These are phyloP conservation scores for Monosporozyma siamensis DNA, from an alignment of 805 yeast genomes.

Conservation along the genomic window DNA sequence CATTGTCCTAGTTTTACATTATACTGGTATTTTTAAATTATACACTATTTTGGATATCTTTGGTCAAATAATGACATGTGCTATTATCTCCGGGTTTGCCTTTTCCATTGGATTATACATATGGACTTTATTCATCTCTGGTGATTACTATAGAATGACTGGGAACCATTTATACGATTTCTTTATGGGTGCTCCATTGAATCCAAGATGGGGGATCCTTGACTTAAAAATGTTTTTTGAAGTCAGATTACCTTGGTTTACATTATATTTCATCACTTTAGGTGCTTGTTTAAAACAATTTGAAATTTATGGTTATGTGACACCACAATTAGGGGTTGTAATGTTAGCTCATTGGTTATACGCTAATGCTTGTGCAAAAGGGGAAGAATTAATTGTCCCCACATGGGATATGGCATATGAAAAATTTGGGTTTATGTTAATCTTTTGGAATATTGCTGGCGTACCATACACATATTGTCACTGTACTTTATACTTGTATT, in stretches of 20 bases:
- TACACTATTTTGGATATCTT: conserved; percentile 70
- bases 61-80: conserved; percentile 88
- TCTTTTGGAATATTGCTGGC: conserved; percentile 98
- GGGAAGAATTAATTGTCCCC: conserved; percentile 94
- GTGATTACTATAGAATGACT: conserved; percentile 83
- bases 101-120: conserved; percentile 64
- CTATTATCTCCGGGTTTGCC: conserved; percentile 67
- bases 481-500: conserved; percentile 72
- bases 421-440: conserved; percentile 97
- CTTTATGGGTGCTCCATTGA: conserved; percentile 96
- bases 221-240: conserved; percentile 97
- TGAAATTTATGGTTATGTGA: conserved; percentile 69
- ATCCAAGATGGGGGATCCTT: conserved; percentile 87
- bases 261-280: conserved; percentile 64
- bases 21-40: conserved; percentile 63
- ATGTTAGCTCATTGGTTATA: conserved; percentile 86
- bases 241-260: conserved; percentile 95
- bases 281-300: conserved; percentile 71
- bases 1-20: conserved; percentile 54
- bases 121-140: conserved; percentile 52
- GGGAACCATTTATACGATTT: conserved; percentile 85
- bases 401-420: conserved; percentile 99
- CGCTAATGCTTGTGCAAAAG: conserved; percentile 95
- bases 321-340: conserved; percentile 66
- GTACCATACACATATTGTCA: conserved; percentile 98